Base-by-base conservation (phyloP, 1,139 yeast species). In the Hyphopichia burtonii region DNA sequence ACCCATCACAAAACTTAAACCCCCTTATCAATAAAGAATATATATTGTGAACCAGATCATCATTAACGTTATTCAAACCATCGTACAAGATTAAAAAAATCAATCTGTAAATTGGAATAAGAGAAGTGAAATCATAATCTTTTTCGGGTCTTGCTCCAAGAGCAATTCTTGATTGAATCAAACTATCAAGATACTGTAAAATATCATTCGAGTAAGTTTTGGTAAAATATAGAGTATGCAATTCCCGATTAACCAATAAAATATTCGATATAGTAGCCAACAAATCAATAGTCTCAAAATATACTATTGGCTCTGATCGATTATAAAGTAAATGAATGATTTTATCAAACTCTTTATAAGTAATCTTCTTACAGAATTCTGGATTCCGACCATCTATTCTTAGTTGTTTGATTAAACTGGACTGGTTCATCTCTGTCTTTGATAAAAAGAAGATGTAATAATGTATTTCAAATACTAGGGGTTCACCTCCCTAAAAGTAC, bases 51-150 rank as follows among this genome's bases (percentile, higher is more conserved):
- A 40, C 34, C 18, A 38, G 19, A 7, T 11, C 30, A 20, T 38
- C 41, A 19, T 27, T 38, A 20, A 34, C 37, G 28, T 38, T 32
- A n/a, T 47, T 41, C 6, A 45, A 37, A 3, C 57, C 58, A 14
- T 61, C 66, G 43, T 59, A 60, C 15, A 63, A 42, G 3, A 61
- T 56, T 27, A 65, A 52, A 39, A 65, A 65, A 9, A 61, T 36
- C 15, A 63, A 47, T n/a, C 70, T 50, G 44, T 53, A 62, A 5
- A 56, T 42, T 2, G 66, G 61, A 9, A 63, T 51, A 40, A 57
- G 48, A n/a, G 49, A 45, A 14, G 41, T 37, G 41, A 53, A 51
- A n/a, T 54, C 50, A 11, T 33, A 27, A 15, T 40, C 44, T 10
- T 19, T 20, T 9, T 34, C 27, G 2, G 39, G 39, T 9, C 16